Base-by-base conservation (phyloP, 345 rosid species). In the Linum trigynum region DNA sequence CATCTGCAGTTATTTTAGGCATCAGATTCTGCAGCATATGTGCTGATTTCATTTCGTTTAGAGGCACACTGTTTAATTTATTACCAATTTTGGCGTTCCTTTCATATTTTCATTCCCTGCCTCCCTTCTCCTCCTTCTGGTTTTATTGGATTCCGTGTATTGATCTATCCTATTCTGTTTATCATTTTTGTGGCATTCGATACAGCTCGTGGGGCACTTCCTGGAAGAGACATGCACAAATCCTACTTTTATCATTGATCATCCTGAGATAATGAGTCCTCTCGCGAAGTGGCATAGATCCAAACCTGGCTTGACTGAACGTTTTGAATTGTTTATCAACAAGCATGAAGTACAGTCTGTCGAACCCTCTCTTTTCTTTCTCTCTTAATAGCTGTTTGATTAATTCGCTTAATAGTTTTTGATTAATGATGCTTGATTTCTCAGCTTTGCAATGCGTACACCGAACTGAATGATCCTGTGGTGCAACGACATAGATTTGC, bases 141-240 rank as follows among this genome's bases (percentile, higher is more conserved):
- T 23, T 23, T 23, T 23, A 23, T 23, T 23, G 32, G 32, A 23
- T 23, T 23, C 32, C 32, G 32, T 23, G 32, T 23, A 23, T 23
- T 23, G 32, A 23, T 23, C 32, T 23, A 23, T 23, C 32, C 32
- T 23, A 2, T 55, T 6, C 16, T 55, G 16, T 67, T 12, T 11
- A 14, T 48, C 65, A 43, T 48, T 16, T 65, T 57, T 60, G 38
- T 63, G 14, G 62, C 74, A 23, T 23, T 23, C 32, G 32, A 48
- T 70, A 71, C 87, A 95, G 97, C 90, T 95, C 77, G 99, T 87
- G 65, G 99, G 99, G 2, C 90, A 91, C 72, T 95, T 91, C 70
- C 74, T 95, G 61, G 99, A 95, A 81, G 96, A 79, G 70, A 84
- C 83, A 0, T 95, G 99, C 70, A 89, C 91, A 55, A 95, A 95